Base-by-base conservation (phyloP, 2,329 filamentous ascomycete species). In the Paraconiothyrium sp. region DNA sequence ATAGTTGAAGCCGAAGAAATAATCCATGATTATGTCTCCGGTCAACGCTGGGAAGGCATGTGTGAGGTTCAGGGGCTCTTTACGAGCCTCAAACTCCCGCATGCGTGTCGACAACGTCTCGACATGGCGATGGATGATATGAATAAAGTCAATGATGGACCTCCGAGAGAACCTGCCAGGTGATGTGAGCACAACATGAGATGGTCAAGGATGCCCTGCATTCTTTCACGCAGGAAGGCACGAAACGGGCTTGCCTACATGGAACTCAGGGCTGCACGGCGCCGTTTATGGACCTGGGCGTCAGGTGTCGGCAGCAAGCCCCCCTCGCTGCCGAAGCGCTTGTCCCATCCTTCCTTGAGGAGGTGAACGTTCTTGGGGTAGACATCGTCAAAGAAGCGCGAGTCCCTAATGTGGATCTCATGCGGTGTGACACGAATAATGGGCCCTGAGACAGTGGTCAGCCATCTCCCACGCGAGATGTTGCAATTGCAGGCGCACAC, bases 21-120 rank as follows among this genome's bases (percentile, higher is more conserved):
- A 83, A 56, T 81, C 75, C 61, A 80, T 81, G 64, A 84, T 81
- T 48, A 83, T 77, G 35, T 84, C 82, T 35, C 81, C 81, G 1
- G 80, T 80, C 49, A 80, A 73, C 22, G 80, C 80, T 24, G 76
- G 78, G 54, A 79, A 81, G 0, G 78, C 71, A 58, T 70, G 59
- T 13, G 65, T 67, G 32, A 77, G 58, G 52, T 75, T 76, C 50
- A 76, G 44, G 3, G 74, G 71, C 61, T 74, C 70, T 52, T 75
- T 72, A 46, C 69, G 61, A 8, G 59, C 62, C 55, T 73, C 72
- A 64, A 73, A 76, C 51, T 74, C 73, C 51, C 70, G 69, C 65
- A 74, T 72, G 34, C 73, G 72, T 14, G 56, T 41, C 5, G 68
- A 68, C 32, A 78, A 66, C 4, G 73, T 76, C 55, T 75, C 70